Evolutionary conservation across 2,329 filamentous ascomycete genomes (phyloP).

Genomic region (Calycina herbarum): DNA sequence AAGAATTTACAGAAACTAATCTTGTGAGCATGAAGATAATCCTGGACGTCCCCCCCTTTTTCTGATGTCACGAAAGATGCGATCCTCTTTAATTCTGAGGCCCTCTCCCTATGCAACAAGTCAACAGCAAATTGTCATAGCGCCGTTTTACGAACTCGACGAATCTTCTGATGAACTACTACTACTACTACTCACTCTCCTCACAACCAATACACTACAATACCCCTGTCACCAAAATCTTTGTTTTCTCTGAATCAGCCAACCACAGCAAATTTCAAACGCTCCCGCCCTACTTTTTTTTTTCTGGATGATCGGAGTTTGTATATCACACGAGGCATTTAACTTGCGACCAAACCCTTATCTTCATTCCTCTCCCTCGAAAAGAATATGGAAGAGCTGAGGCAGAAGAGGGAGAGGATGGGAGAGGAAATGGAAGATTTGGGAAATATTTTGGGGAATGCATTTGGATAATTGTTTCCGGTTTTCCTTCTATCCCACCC

Average conservation of each 20-base stretch:
- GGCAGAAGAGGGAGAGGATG: background rate
- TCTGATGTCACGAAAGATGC: conserved; percentile 6
- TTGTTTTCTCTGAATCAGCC: background rate
- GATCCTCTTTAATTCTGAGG: background rate
- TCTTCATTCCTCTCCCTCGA: background rate
- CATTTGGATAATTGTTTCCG: background rate
- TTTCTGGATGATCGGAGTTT: background rate
- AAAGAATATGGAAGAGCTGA: background rate
- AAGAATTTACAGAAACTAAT: conserved; percentile 80
- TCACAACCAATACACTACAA: background rate
- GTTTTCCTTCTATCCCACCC: background rate
- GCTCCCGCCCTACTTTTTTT: background rate
- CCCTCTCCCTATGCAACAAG: background rate
- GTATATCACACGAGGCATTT: conserved; percentile 3
- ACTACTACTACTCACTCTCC: background rate
- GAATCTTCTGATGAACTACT: conserved; percentile 1
- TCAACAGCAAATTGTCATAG: background rate
- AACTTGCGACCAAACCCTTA: background rate
- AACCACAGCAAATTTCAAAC: conserved; percentile 2
- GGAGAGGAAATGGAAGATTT: background rate
- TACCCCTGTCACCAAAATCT: background rate
- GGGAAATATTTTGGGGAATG: background rate
- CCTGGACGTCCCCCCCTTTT: conserved; percentile 3
- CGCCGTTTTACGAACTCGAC: conserved; percentile 4
- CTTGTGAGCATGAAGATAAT: conserved; percentile 48